Conservation (phyloP, 148 eudicot genomes). For the Chenopodium quinoa region DNA sequence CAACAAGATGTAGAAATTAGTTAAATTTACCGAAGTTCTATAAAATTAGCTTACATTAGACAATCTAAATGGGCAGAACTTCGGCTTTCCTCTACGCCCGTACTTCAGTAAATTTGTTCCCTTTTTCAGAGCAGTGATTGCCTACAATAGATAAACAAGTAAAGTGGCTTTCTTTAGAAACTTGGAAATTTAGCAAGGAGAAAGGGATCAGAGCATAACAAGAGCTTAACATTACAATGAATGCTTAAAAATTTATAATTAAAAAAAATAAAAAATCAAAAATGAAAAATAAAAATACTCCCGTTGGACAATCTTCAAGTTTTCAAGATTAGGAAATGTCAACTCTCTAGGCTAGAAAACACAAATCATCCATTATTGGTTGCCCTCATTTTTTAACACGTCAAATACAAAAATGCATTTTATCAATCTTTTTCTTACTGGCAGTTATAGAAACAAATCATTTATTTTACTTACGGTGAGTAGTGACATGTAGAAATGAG, state of each 20-base stretch:
- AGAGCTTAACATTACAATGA: neutral
- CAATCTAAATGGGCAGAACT: conserved; percentile 48
- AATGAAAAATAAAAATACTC: too few species aligned
- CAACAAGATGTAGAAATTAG: neutral
- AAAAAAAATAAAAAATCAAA: neutral
- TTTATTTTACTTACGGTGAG: neutral
- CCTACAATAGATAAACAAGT: conserved; percentile 20
- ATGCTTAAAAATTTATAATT: neutral
- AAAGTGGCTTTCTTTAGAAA: conserved; percentile 3
- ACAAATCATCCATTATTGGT: neutral
- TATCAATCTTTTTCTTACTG: neutral
- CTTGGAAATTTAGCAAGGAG: neutral
- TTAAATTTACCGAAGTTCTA: neutral
- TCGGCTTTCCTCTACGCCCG: conserved; percentile 57
- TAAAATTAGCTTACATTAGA: conserved; percentile 41
- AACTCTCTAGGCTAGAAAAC: neutral
- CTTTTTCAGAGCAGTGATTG: conserved; percentile 46
- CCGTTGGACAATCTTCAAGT: neutral
- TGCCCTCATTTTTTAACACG: neutral
- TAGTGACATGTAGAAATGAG: neutral
- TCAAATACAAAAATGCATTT: neutral
- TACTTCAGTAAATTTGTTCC: conserved; percentile 50
- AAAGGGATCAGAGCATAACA: neutral
- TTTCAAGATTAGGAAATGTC: neutral
- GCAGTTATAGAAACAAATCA: neutral